phyloP scores from a whole-genome alignment of 805 yeast species.

The Ogataea paraovalis region DNA sequence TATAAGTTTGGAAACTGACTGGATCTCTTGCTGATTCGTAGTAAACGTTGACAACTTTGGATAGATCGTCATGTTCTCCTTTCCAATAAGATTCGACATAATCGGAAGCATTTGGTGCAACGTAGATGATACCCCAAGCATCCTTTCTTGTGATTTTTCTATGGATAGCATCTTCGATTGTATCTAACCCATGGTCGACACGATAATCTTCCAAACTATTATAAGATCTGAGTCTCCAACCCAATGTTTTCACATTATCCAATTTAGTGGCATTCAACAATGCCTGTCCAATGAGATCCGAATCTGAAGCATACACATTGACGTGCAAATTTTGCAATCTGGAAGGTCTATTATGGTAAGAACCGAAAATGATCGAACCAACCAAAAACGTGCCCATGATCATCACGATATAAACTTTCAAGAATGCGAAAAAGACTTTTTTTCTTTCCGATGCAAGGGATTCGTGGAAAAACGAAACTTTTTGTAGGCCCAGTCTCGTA shows the following conservation, averaged over 20 bases:
- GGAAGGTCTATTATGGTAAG: neutral
- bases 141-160: constrained; percentile 45
- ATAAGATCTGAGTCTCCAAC: neutral
- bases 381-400: neutral
- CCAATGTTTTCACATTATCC: neutral
- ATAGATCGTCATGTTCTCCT: constrained; percentile 1
- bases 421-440: neutral
- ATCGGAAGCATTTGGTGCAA: constrained; percentile 44
- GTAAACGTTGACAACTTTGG: constrained; percentile 31
- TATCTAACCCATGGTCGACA: neutral
- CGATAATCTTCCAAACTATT: neutral
- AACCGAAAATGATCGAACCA: neutral
- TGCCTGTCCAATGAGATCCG: neutral
- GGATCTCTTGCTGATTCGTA: constrained; percentile 60
- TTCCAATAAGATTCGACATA: constrained; percentile 17
- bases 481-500: too few species aligned
- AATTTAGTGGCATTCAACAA: neutral
- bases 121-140: constrained; percentile 53
- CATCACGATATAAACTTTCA: neutral
- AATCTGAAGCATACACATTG: neutral
- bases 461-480: neutral
- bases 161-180: constrained; percentile 5
- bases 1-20: constrained; percentile 30
- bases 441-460: neutral
- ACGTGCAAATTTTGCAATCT: neutral